Base-by-base conservation (phyloP, 257 asterid species). In the Salvia rosmarinus region DNA sequence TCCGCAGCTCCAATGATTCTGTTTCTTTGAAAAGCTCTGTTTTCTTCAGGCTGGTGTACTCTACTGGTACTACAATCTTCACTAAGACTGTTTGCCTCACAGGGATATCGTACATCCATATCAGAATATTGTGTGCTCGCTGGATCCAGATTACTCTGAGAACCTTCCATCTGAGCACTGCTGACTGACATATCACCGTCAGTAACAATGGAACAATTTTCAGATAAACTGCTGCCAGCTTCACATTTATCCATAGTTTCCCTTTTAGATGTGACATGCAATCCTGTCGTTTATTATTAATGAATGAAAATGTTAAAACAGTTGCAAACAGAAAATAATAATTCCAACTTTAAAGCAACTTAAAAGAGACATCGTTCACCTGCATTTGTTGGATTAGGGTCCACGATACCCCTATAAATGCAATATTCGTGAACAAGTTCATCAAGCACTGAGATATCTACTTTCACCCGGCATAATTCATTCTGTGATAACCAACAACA, bases 381-480 rank as follows among this genome's bases (percentile, higher is more conserved):
- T 56, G 86, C 46, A 69, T 57, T 73, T 13, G 72, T 63, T 21
- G 74, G 71, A 74, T 67, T 75, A 64, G 86, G 78, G 83, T 85
- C 91, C 76, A 90, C 88, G 20, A 95, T 86, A 44, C 98, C 99
- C 86, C 98, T 82, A 72, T 91, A 95, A 74, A 95, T 74, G 77
- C 99, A 95, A 74, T 91, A 91, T 83, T 95, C 99, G 7, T 65
- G 95, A 73, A 95, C 90, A 81, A 95, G 96, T 78, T 89, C 97
- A 80, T 95, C 99, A 78, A 95, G 87, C 70, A 88, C 60, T 12
- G 94, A 78, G 28, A 70, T 77, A 76, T 95, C 87, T 81, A 91
- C 55, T 76, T 84, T 87, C 96, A 85, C 89, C 75, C 96, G 92
- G 84, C 98, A 85, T 63, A 95, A 78, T 78, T 95, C 99, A 75